A percentile compares a stretch with the other conserved stretches of the same genome.
These are phyloP conservation scores for Triticum turgidum DNA, from an alignment of 176 grass and related monocot species.

Conservation along the genomic window DNA sequence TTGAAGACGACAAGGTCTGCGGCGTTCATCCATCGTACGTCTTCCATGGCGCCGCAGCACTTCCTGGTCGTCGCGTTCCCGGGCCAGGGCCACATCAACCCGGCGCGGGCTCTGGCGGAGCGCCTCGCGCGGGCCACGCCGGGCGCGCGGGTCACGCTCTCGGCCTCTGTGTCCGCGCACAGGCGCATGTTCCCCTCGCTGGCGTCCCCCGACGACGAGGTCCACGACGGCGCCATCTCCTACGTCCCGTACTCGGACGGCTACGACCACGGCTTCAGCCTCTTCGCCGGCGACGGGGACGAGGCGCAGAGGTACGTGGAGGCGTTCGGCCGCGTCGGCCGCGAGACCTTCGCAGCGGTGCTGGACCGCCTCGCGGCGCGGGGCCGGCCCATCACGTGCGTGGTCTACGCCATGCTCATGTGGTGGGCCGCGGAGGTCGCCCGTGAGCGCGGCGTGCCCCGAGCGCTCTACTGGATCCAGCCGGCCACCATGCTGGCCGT, in stretches of 20 bases:
- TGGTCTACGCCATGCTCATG: conserved; percentile 44
- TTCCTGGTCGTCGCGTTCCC: conserved; percentile 48
- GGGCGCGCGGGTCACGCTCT: conserved; percentile 45
- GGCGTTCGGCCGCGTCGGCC: background rate
- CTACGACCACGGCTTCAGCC: background rate
- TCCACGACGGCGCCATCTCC: conserved; percentile 32
- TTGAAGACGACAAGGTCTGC: background rate
- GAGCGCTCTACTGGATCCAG: conserved; percentile 46
- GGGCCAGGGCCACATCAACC: conserved; percentile 56
- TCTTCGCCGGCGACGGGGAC: background rate
- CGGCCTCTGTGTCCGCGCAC: conserved; percentile 35
- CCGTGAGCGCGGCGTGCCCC: conserved; percentile 25
- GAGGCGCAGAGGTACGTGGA: background rate
- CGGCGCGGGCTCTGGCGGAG: conserved; percentile 29
- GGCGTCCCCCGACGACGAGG: conserved; percentile 16
- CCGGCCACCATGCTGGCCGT: conserved; percentile 46
- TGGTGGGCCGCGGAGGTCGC: conserved; percentile 46
- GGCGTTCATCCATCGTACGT: background rate
- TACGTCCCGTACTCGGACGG: conserved; percentile 48
- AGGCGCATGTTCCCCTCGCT: conserved; percentile 34
- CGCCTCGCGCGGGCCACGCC: conserved; percentile 20
- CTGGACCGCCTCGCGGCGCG: conserved; percentile 26
- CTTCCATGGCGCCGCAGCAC: conserved; percentile 32
- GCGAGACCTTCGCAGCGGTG: background rate
- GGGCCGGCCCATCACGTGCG: conserved; percentile 43